Conservation (phyloP, 768 basidiomycete species). For the Fomitopsis pulvina region DNA sequence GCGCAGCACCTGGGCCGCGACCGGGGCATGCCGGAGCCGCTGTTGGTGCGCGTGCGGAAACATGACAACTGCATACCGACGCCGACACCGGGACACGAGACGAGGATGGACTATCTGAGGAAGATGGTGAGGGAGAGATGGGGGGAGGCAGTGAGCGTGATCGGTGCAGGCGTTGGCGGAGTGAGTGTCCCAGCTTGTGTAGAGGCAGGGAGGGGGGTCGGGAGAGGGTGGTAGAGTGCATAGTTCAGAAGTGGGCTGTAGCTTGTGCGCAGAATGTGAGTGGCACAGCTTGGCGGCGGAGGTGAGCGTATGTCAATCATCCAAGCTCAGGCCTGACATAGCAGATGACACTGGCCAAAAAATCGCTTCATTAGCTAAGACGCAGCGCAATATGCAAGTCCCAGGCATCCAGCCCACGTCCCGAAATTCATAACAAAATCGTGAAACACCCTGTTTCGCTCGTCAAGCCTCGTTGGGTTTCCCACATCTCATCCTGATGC, state of each 20-base stretch:
- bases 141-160: slow-evolving; percentile 46
- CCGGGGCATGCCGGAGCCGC: slow-evolving; percentile 40
- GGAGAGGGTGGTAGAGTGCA: slow-evolving; percentile 10
- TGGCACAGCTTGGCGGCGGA: too few species aligned
- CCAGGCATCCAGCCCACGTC: too few species aligned
- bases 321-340: too few species aligned
- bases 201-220: slow-evolving; percentile 55
- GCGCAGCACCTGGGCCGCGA: slow-evolving; percentile 15
- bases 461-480: too few species aligned
- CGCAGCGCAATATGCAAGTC: too few species aligned
- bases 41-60: slow-evolving; percentile 43
- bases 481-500: too few species aligned
- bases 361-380: too few species aligned
- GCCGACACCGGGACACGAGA: slow-evolving; percentile 62
- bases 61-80: slow-evolving; percentile 77
- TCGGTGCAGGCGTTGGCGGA: slow-evolving; percentile 84
- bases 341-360: too few species aligned
- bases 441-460: too few species aligned
- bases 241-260: background rate
- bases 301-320: too few species aligned
- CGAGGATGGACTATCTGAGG: slow-evolving; percentile 57
- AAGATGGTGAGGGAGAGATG: slow-evolving; percentile 35
- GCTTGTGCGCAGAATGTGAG: too few species aligned
- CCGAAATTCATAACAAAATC: too few species aligned
- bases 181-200: slow-evolving; percentile 87